phyloP scores from a whole-genome alignment of 495 filamentous ascomycete genomes.

The Hypomontagnella submonticulosa region DNA sequence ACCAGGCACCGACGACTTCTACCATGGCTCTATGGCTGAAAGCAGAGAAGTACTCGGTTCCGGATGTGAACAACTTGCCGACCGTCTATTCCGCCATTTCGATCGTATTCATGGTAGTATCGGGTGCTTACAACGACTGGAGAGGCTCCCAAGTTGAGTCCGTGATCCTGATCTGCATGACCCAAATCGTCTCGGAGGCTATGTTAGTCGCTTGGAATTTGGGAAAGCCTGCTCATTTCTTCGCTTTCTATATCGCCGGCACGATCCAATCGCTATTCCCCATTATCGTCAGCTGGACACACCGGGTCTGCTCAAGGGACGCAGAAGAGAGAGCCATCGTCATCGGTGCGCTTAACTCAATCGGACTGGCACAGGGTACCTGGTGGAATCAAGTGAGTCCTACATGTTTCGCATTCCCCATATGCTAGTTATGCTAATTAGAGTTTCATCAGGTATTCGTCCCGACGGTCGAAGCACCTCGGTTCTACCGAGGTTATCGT shows the following conservation, averaged over 20 bases:
- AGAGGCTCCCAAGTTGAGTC: slow-evolving; percentile 22
- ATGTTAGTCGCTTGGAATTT: slow-evolving; percentile 29
- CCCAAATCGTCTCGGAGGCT: slow-evolving; percentile 21
- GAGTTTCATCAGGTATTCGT: slow-evolving; percentile 22
- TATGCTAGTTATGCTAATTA: neutral
- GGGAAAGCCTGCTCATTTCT: slow-evolving; percentile 24
- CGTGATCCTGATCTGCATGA: slow-evolving; percentile 27
- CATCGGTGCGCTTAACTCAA: slow-evolving; percentile 24
- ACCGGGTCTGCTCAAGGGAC: slow-evolving; percentile 20
- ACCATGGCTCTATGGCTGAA: slow-evolving; percentile 33
- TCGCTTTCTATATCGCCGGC: slow-evolving; percentile 26
- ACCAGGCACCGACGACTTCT: slow-evolving; percentile 21
- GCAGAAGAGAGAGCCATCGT: slow-evolving; percentile 32
- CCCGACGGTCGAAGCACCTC: slow-evolving; percentile 31
- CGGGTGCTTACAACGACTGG: slow-evolving; percentile 28
- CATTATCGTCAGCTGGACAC: slow-evolving; percentile 30
- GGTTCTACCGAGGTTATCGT: slow-evolving; percentile 30
- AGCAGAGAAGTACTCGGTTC: slow-evolving; percentile 29
- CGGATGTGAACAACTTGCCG: slow-evolving; percentile 28
- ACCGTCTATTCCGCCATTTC: slow-evolving; percentile 29
- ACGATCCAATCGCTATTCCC: slow-evolving; percentile 29
- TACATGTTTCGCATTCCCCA: neutral
- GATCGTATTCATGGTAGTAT: slow-evolving; percentile 27
- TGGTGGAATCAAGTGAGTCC: slow-evolving; percentile 33
- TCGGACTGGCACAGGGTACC: slow-evolving; percentile 30